Evolutionary conservation across 768 basidiomycete genomes (phyloP).

Genomic region (Phlebiopsis gigantea): DNA sequence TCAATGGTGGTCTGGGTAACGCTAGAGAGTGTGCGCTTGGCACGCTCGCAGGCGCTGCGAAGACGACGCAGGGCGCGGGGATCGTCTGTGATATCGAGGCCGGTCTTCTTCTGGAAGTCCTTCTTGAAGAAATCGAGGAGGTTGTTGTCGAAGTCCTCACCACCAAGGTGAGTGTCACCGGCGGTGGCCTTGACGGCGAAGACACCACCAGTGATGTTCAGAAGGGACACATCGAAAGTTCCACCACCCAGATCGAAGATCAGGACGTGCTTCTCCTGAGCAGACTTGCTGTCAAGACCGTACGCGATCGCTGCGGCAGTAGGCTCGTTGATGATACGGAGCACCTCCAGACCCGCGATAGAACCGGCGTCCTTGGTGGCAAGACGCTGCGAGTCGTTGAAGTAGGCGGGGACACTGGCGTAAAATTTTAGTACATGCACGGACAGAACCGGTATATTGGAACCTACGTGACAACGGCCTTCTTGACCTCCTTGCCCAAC

Average conservation of each 20-base stretch:
- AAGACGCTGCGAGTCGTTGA: constrained; percentile 99
- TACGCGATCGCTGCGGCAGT: constrained; percentile 99
- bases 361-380: constrained; percentile 99
- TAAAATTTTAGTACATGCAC: not conserved
- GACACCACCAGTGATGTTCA: constrained; percentile 97
- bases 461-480: constrained; percentile 95
- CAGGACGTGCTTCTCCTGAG: constrained; percentile 94
- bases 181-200: constrained; percentile 99
- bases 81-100: constrained; percentile 96
- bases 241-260: constrained; percentile 99
- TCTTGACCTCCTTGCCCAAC: constrained; percentile 96
- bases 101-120: constrained; percentile 97
- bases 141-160: constrained; percentile 99
- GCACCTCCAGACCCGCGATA: constrained; percentile 96
- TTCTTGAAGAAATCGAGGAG: constrained; percentile 98
- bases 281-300: constrained; percentile 93
- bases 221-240: constrained; percentile 99
- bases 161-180: constrained; percentile 95
- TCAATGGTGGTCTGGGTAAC: constrained; percentile 99
- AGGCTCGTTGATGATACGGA: constrained; percentile 99
- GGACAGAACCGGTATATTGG: not conserved
- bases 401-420: constrained; percentile 90
- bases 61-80: constrained; percentile 94
- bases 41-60: constrained; percentile 97
- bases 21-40: constrained; percentile 97